A percentile compares a stretch with the other conserved stretches of the same genome.
Conservation (phyloP, 73 alveolate species). For the Paramecium pentaurelia region DNA sequence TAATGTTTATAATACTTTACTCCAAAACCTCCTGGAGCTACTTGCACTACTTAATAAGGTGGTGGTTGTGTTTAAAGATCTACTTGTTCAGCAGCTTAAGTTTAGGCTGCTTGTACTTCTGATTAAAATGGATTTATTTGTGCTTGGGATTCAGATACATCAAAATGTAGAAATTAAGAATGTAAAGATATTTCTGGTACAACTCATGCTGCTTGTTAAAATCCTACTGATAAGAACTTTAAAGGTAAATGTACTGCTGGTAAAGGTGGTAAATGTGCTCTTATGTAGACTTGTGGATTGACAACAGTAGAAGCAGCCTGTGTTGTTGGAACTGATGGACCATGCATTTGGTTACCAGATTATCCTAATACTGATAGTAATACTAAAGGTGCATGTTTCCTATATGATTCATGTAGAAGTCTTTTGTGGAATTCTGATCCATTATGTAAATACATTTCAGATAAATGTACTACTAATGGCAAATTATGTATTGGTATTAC, state of each 20-base stretch:
- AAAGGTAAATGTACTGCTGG: not conserved
- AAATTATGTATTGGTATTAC: not conserved
- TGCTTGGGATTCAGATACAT: not conserved
- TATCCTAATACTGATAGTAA: not conserved
- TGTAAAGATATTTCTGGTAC: not conserved
- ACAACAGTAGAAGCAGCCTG: not conserved
- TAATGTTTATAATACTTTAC: not conserved
- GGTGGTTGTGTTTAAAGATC: not conserved
- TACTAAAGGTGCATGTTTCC: not conserved
- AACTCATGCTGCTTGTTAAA: not conserved
- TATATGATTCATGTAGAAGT: not conserved
- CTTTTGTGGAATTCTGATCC: not conserved
- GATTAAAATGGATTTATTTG: not conserved
- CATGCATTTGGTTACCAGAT: not conserved
- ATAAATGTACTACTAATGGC: conserved; percentile 2
- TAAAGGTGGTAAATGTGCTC: not conserved
- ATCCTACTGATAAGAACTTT: not conserved
- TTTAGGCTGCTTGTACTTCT: not conserved
- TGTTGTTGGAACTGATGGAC: not conserved
- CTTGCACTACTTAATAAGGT: not conserved
- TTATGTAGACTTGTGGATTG: not conserved
- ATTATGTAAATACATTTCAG: not conserved
- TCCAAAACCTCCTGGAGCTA: not conserved
- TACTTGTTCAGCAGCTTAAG: not conserved
- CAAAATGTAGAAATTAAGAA: not conserved